Conservation (phyloP, 306 rosid species). For the Corylus avellana region DNA sequence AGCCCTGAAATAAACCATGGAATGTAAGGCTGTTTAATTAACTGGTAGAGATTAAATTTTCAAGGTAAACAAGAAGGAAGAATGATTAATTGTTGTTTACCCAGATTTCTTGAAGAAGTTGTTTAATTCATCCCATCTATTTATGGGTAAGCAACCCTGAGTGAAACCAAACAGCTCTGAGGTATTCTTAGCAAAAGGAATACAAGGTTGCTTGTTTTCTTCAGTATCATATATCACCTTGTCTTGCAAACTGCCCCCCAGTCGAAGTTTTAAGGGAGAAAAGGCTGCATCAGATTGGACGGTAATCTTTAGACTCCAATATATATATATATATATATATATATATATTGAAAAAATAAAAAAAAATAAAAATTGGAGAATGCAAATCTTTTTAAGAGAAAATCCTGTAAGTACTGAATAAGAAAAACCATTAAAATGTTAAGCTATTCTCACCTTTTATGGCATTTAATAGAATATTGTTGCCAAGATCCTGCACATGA, state of each 20-base stretch:
- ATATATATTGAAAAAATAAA: not conserved
- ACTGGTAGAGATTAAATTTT: conserved; percentile 3
- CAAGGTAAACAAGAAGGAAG: conserved; percentile 24
- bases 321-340: too few species aligned
- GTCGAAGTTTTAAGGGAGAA: conserved; percentile 82
- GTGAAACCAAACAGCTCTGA: conserved; percentile 65
- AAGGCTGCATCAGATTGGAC: conserved; percentile 66
- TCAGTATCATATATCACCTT: conserved; percentile 69
- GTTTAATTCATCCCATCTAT: conserved; percentile 92
- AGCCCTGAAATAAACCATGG: conserved; percentile 58
- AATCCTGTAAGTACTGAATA: not conserved
- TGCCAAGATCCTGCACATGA: conserved; percentile 72
- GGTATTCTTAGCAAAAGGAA: conserved; percentile 48
- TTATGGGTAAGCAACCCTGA: conserved; percentile 75
- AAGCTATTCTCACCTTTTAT: not conserved
- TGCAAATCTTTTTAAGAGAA: conserved; percentile 1
- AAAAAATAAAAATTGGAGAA: not conserved
- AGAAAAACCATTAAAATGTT: conserved; percentile 3
- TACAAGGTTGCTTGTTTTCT: conserved; percentile 51
- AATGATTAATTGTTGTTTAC: conserved; percentile 36
- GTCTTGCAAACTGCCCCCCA: conserved; percentile 92
- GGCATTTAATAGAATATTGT: conserved; percentile 20
- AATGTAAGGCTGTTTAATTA: conserved; percentile 22
- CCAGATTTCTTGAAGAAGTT: conserved; percentile 76
- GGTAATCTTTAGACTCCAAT: conserved; percentile 9